phyloP scores from a whole-genome alignment of 2,329 filamentous ascomycete genomes.

The Stagonosporopsis vannaccii region DNA sequence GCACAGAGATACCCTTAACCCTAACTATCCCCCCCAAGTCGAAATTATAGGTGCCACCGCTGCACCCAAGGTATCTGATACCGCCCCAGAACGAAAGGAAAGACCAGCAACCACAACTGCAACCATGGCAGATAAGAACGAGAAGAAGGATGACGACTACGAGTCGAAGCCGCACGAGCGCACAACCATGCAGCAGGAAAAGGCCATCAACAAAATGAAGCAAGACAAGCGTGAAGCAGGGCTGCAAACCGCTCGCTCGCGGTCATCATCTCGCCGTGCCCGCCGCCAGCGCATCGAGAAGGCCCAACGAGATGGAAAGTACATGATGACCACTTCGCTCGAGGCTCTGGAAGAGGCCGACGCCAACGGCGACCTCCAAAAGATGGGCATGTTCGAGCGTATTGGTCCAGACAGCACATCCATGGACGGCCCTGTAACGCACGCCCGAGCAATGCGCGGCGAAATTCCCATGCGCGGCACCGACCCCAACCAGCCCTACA shows the following conservation, averaged over 20 bases:
- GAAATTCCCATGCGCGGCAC: conserved; percentile 63
- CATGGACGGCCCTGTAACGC: conserved; percentile 64
- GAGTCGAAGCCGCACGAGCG: conserved; percentile 50
- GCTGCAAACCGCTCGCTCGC: conserved; percentile 54
- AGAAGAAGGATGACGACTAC: conserved; percentile 23
- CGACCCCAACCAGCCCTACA: conserved; percentile 59
- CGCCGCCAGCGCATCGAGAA: conserved; percentile 57
- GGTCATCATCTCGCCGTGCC: conserved; percentile 56
- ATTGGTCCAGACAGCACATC: conserved; percentile 63
- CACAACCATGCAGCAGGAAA: conserved; percentile 56
- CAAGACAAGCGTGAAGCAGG: conserved; percentile 48
- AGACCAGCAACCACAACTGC: not conserved
- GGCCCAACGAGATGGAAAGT: conserved; percentile 56
- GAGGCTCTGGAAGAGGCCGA: conserved; percentile 61
- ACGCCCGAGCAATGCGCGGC: conserved; percentile 61
- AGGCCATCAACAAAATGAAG: conserved; percentile 53
- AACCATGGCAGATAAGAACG: conserved; percentile 42
- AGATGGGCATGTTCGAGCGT: conserved; percentile 61
- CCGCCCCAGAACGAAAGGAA: conserved; percentile 11
- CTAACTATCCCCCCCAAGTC: conserved; percentile 3
- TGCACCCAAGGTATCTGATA: conserved; percentile 11
- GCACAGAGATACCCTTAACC: conserved; percentile 6
- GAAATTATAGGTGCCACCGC: conserved; percentile 17
- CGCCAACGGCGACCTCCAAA: conserved; percentile 56
- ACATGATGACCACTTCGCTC: conserved; percentile 59